Base-by-base conservation (phyloP, 495 filamentous ascomycete species). In the Neurospora discreta region DNA sequence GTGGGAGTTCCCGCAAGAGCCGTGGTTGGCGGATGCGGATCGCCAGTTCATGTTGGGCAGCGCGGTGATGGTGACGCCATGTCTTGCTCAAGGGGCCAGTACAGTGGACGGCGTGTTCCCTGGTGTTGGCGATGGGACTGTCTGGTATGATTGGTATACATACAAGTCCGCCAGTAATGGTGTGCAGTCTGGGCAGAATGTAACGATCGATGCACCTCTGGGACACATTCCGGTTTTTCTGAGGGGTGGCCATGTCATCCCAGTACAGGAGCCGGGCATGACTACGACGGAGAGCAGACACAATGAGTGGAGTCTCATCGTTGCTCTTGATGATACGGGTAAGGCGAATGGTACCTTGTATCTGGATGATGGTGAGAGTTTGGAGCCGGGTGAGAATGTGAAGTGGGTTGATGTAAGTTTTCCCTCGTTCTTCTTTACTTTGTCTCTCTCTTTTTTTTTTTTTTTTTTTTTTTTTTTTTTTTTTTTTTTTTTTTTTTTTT, bases 81-180 rank as follows among this genome's bases (percentile, higher is more conserved):
- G 92, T 10, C 85, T 95, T 0, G 85, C 80, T 6, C 90, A 90
- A 43, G 87, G 87, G 6, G 90, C 84, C n/a, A 83, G 81, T 3
- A 87, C 83, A 3, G 91, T 93, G 20, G 81, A 88, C n/a, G 93
- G 90, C 33, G 88, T 94, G 9, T 95, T 97, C 78, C 93, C 93
- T 0, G 92, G 93, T 20, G 78, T 89, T 4, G 87, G 84, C 5
- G 77, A 85, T 2, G 74, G 73, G 10, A 81, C 79, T 3, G 73
- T 89, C 10, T 97, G 92, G 89, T 97, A 95, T 73, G 93, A 96
- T 77, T 95, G 92, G 91, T 94, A 95, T 78, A 89, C 84, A 18
- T 65, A 65, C 52, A 84, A 87, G 43, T 81, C 82, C 1, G 80
- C 81, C 0, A 84, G 93, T 3, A 74, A 81, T 6, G 89, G 73